These are phyloP conservation scores for Phytopythium sindhum DNA, from an alignment of 352 stramenopile genomes.

Conservation along the genomic window DNA sequence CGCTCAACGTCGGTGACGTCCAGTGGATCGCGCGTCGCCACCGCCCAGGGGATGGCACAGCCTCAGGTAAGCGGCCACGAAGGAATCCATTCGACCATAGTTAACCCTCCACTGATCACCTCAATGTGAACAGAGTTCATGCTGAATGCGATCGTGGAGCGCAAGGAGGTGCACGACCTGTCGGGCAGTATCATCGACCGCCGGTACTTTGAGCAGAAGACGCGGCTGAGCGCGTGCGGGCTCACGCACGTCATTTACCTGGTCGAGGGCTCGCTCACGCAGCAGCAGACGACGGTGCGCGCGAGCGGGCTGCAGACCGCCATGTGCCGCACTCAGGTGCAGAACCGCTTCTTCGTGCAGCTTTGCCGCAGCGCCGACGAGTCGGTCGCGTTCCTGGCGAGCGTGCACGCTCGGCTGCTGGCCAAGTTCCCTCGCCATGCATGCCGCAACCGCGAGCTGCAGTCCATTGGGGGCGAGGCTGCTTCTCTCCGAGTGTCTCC, in stretches of 20 bases:
- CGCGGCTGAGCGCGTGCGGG: constrained; percentile 52
- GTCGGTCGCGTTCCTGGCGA: constrained; percentile 65
- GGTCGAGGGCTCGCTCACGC: constrained; percentile 72
- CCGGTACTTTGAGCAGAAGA: constrained; percentile 80
- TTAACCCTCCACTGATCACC: background rate
- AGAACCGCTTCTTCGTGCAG: constrained; percentile 85
- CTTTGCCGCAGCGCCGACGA: constrained; percentile 74
- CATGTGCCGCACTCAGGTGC: constrained; percentile 75
- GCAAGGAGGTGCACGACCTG: constrained; percentile 77
- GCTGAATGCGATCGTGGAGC: constrained; percentile 81
- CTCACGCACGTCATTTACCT: constrained; percentile 83
- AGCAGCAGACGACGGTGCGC: constrained; percentile 69
- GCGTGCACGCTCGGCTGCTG: constrained; percentile 62
- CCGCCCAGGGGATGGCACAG: constrained; percentile 23
- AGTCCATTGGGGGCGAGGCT: background rate
- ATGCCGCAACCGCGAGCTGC: constrained; percentile 34
- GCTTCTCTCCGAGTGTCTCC: constrained; percentile 6
- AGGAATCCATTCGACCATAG: background rate
- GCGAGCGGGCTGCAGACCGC: constrained; percentile 59
- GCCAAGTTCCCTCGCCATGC: constrained; percentile 37
- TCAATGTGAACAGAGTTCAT: constrained; percentile 48
- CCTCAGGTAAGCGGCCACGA: constrained; percentile 8
- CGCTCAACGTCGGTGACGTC: constrained; percentile 72
- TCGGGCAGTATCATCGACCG: constrained; percentile 83
- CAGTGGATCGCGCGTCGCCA: constrained; percentile 69